Conservation (phyloP, 2,329 filamentous ascomycete genomes). For the Paracorniculantispora psalliotae region DNA sequence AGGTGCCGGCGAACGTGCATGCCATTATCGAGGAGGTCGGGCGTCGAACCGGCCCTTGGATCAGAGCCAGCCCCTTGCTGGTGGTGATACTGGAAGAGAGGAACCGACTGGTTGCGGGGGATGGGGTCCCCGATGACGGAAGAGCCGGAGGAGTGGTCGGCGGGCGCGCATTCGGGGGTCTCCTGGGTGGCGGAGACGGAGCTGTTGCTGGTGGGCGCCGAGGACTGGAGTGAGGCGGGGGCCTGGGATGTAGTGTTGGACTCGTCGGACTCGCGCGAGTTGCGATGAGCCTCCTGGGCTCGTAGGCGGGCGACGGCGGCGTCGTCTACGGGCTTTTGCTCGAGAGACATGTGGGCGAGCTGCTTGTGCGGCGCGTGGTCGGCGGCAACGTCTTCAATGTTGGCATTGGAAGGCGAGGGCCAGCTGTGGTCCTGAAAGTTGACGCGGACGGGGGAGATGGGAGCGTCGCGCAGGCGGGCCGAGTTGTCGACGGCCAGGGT, state of each 20-base stretch:
- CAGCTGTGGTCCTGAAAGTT: constrained; percentile 50
- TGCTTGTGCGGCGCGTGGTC: constrained; percentile 14
- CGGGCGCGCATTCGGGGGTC: constrained; percentile 38
- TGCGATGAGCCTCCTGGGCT: constrained; percentile 36
- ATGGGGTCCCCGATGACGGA: constrained; percentile 44
- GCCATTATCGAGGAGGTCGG: constrained; percentile 47
- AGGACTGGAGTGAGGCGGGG: constrained; percentile 45
- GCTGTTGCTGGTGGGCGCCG: constrained; percentile 51
- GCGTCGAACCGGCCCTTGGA: constrained; percentile 43
- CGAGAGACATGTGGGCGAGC: constrained; percentile 1
- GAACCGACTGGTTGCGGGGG: constrained; percentile 41
- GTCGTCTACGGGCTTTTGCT: constrained; percentile 20
- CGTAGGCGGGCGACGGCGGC: constrained; percentile 27
- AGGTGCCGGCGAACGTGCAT: constrained; percentile 56
- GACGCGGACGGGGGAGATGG: constrained; percentile 52
- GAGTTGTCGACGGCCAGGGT: constrained; percentile 26
- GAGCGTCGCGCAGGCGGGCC: constrained; percentile 45
- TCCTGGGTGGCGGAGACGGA: constrained; percentile 50
- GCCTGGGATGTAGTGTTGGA: constrained; percentile 46
- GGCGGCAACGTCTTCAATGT: constrained; percentile 41
- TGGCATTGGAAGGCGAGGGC: constrained; percentile 46
- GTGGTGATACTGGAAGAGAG: constrained; percentile 60
- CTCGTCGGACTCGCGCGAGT: constrained; percentile 50
- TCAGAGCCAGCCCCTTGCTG: constrained; percentile 44
- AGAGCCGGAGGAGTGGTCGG: constrained; percentile 44